A percentile compares a stretch with the other conserved stretches of the same genome.
Evolutionary conservation across 73 alveolate genomes (phyloP).

Genomic region (Uronychia setigera): DNA sequence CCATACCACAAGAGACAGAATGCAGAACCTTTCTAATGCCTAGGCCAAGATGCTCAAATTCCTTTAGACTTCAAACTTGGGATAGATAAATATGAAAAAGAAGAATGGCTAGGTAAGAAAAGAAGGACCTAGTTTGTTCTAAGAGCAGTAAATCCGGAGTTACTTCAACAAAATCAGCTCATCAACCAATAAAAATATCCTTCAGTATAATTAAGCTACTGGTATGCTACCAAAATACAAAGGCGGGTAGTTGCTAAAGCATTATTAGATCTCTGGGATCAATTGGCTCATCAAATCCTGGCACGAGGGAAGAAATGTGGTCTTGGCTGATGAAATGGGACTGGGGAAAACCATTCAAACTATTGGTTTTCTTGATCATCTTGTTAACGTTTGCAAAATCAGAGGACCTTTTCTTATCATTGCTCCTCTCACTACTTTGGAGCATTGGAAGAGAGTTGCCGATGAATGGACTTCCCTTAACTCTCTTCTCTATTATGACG

Average conservation of each 20-base stretch:
- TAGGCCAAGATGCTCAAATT: slow-evolving; percentile 22
- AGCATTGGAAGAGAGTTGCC: slow-evolving; percentile 91
- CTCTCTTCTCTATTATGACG: slow-evolving; percentile 86
- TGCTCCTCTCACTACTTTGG: slow-evolving; percentile 91
- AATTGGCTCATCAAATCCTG: slow-evolving; percentile 93
- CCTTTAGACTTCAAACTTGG: not conserved
- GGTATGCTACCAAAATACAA: slow-evolving; percentile 35
- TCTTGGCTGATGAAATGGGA: slow-evolving; percentile 98
- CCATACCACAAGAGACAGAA: slow-evolving; percentile 49
- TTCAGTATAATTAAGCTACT: slow-evolving; percentile 16
- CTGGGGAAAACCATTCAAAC: slow-evolving; percentile 97
- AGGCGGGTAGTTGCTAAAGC: slow-evolving; percentile 64
- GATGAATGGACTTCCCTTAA: slow-evolving; percentile 93
- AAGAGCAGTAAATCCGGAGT: not conserved
- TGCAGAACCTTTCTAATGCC: not conserved
- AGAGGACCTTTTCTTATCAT: slow-evolving; percentile 87
- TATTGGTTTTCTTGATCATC: slow-evolving; percentile 83
- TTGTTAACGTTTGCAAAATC: slow-evolving; percentile 21
- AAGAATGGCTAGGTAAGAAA: not conserved
- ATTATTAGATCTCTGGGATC: slow-evolving; percentile 88
- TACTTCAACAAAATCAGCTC: not conserved
- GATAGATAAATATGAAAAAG: slow-evolving; percentile 16
- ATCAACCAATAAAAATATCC: not conserved
- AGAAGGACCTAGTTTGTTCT: not conserved
- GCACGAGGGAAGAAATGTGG: slow-evolving; percentile 77